Percentiles rank a stretch among this genome's conserved stretches.
phyloP scores from a whole-genome alignment of 345 rosid species.

The Eucalyptus urophylla region DNA sequence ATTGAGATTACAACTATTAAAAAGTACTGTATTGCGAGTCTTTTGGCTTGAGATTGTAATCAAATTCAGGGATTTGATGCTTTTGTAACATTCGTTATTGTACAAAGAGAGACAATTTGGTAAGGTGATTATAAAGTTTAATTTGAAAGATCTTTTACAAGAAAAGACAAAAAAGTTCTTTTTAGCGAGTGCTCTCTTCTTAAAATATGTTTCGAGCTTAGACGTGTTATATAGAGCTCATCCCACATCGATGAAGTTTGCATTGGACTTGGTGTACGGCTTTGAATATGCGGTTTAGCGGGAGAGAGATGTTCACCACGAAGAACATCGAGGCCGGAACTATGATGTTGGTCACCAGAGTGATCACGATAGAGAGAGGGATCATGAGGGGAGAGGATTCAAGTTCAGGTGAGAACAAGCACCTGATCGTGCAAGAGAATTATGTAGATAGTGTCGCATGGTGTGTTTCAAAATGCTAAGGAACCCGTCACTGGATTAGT shows the following conservation, averaged over 20 bases:
- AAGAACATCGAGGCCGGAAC: too few relatives aligned
- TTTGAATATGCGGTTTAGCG: neutral
- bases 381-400: too few relatives aligned
- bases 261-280: neutral
- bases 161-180: neutral
- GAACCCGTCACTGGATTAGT: too few relatives aligned
- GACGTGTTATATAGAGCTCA: neutral
- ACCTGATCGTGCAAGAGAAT: too few relatives aligned
- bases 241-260: neutral
- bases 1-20: neutral
- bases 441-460: too few relatives aligned
- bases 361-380: too few relatives aligned
- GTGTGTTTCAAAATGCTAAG: too few relatives aligned
- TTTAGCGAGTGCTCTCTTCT: neutral
- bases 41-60: neutral
- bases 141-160: neutral
- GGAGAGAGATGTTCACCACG: too few relatives aligned
- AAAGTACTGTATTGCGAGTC: neutral
- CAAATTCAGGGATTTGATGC: neutral
- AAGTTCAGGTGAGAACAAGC: too few relatives aligned
- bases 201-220: neutral
- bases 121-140: neutral
- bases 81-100: neutral
- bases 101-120: neutral
- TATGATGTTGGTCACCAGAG: too few relatives aligned